Percentiles rank a stretch among this genome's conserved stretches.
Evolutionary conservation across 345 rosid species (phyloP).

Genomic region (Hibiscus tridactylites): DNA sequence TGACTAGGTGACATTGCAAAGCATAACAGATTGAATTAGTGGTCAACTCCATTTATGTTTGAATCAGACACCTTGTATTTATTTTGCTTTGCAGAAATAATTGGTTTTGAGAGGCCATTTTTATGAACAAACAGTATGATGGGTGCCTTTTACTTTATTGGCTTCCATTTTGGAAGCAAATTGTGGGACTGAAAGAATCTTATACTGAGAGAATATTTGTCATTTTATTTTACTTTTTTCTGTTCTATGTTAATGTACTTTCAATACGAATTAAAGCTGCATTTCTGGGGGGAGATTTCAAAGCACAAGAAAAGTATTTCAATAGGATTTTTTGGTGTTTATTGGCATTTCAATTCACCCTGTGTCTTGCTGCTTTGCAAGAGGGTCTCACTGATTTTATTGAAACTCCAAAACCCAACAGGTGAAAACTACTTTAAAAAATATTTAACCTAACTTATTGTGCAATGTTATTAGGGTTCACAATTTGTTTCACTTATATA

Average conservation of each 20-base stretch:
- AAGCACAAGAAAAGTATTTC: constrained; percentile 17
- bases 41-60: constrained; percentile 25
- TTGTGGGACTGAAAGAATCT: constrained; percentile 27
- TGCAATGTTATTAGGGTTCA: too few relatives aligned
- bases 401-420: too few relatives aligned
- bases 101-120: not conserved
- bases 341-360: not conserved
- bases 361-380: not conserved
- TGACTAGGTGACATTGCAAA: not conserved
- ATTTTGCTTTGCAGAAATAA: not conserved
- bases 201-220: constrained; percentile 7
- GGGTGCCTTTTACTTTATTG: constrained; percentile 16
- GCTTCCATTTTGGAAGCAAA: constrained; percentile 18
- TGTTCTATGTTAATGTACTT: not conserved
- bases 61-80: not conserved
- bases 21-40: not conserved
- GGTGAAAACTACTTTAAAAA: too few relatives aligned
- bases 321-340: constrained; percentile 7
- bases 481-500: too few relatives aligned
- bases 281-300: constrained; percentile 9
- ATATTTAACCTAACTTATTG: too few relatives aligned
- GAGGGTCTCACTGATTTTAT: not conserved
- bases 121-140: constrained; percentile 22
- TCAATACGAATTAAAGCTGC: constrained; percentile 20
- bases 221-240: not conserved